Base-by-base conservation (phyloP, 2,329 filamentous ascomycete species). In the Metarhizium robertsii region DNA sequence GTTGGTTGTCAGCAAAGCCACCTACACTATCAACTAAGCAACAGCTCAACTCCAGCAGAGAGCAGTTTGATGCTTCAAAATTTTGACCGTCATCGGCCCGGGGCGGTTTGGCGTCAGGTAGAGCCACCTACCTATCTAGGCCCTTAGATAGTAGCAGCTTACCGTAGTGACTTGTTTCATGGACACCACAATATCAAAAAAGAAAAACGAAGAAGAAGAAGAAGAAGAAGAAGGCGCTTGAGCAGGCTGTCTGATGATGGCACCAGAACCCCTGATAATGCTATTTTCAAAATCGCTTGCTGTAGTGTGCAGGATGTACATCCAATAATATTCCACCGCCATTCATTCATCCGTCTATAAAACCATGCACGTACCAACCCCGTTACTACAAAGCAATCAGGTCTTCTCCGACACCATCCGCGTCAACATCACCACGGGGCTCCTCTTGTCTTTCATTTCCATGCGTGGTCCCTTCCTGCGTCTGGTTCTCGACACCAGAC, bases 341-440 rank as follows among this genome's bases (percentile, higher is more conserved):
- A 32, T 18, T 30, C 43, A n/a, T 38, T 45, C 50, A 51, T 55
- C 45, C 47, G 40, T 34, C 18, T 32, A 38, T 14, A 46, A 36
- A n/a, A 29, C 6, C 3, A 8, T 25, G 43, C 25, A 25, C 25
- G 40, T 43, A 11, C 32, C 14, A 6, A 48, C 20, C 20, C 29
- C 10, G 4, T 10, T 10, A 16, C 47, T 58, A 58, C 53, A 57
- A 40, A 29, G 45, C 50, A 57, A 57, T 50, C 25, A 53, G 42
- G 20, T 56, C 53, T n/a, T 53, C 53, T 52, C 47, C 36, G 6
- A 48, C 14, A 30, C 16, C 53, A 34, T 53, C 50, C 48, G 18
- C 38, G 20, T 8, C 34, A 29, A 38, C 8, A 13, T 53, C 42
- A 20, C n/a, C 42, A 13, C 6, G 45, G 18, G 32, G 8, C 13